Base-by-base conservation (phyloP, 2,329 filamentous ascomycete genomes). In the Xylaria sp. region DNA sequence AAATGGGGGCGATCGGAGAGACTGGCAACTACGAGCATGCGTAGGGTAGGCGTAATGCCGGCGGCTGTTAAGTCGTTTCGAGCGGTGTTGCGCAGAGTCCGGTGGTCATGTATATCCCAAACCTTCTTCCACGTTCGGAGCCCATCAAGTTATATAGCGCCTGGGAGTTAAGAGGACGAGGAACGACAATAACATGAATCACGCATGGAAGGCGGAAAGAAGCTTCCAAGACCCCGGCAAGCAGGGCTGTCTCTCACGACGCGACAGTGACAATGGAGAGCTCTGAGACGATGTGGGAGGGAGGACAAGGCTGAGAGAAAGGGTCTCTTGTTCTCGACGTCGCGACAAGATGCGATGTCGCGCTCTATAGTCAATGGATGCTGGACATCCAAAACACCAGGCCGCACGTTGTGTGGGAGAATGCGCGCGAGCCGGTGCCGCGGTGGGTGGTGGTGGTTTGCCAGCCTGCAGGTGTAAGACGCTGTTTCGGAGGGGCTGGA, bases 241-340 rank as follows among this genome's bases (percentile, higher is more conserved):
- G 48, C 55, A 57, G 43, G 49, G 64, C 58, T 69, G 71, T 72
- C 66, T 73, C 68, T 69, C 44, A 53, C 54, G 55, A 54, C 68
- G 65, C 66, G 63, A 65, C 65, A 62, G 53, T 40, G 31, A 64
- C 44, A 62, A 61, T 60, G 52, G 54, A 61, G 54, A 54, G 43
- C 19, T 44, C 58, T 63, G 63, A 70, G 61, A 66, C 64, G 27
- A 6, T 21, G 44, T 46, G 33, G 60, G 48, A 60, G 64, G 49
- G 29, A 31, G 59, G 62, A 60, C 65, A 64, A 67, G 67, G 48
- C 49, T 19, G 48, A 59, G 59, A 64, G 60, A 68, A 70, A 68
- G 49, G 66, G 63, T 15, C 35, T 65, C 66, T 70, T 70, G 70
- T 71, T 70, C 68, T 71, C 69, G 70, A 71, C 68, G 67, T 68